Percentiles rank a stretch among this genome's conserved stretches.
Evolutionary conservation across 331 rosid genomes (phyloP).

Genomic region (Prunus yedoensis): DNA sequence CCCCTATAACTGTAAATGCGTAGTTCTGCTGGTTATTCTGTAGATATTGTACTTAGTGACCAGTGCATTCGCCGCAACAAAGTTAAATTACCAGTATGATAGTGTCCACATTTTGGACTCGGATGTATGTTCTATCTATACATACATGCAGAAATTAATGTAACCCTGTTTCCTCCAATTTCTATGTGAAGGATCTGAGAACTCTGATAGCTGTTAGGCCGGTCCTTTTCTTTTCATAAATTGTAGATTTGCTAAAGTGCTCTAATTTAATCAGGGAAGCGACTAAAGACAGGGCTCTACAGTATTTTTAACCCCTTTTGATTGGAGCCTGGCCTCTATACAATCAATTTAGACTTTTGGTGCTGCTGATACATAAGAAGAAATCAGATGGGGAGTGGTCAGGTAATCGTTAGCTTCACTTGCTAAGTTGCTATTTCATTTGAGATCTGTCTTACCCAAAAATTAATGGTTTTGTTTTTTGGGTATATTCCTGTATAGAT

Average conservation of each 20-base stretch:
- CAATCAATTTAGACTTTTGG: background rate
- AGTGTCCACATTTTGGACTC: background rate
- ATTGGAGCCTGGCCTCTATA: background rate
- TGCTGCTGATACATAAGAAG: background rate
- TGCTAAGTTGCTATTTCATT: background rate
- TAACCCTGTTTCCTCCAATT: background rate
- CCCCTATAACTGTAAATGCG: background rate
- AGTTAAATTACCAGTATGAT: background rate
- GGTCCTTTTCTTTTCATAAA: background rate
- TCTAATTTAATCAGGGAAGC: background rate
- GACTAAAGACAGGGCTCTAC: background rate
- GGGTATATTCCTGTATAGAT: background rate
- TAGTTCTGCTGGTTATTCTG: conserved; percentile 22
- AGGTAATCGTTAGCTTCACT: background rate
- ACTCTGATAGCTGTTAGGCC: background rate
- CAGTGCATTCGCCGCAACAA: background rate
- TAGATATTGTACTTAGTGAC: conserved; percentile 3
- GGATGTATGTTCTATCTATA: background rate
- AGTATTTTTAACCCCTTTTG: background rate
- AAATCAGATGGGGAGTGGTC: background rate
- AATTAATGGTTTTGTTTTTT: too few species aligned
- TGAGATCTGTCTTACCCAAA: background rate
- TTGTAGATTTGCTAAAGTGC: background rate
- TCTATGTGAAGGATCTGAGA: background rate
- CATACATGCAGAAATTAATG: background rate